Evolutionary conservation across 2,329 filamentous ascomycete species (phyloP).

Genomic region (Penicillium sp.): DNA sequence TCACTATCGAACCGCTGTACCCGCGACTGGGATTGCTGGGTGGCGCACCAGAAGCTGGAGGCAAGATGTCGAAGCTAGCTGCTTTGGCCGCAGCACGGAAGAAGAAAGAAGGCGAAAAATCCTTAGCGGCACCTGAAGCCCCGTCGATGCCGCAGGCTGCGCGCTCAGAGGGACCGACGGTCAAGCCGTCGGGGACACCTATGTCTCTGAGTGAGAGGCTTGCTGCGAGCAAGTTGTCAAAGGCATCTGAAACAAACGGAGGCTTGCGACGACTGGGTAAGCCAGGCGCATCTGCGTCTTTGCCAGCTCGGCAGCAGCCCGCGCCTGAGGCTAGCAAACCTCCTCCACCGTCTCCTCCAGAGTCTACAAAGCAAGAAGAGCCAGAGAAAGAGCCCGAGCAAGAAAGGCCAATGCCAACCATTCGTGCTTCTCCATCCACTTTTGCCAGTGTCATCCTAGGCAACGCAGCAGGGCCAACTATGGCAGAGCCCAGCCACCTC

Average conservation of each 20-base stretch:
- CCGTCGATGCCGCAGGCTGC: conserved; percentile 14
- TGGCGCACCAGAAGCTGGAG: conserved; percentile 65
- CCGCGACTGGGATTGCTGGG: conserved; percentile 74
- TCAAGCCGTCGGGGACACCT: conserved; percentile 30
- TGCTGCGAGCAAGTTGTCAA: conserved; percentile 34
- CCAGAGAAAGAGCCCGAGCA: conserved; percentile 18
- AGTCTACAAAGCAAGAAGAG: conserved; percentile 10
- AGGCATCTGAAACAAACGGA: conserved; percentile 29
- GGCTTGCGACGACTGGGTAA: conserved; percentile 29
- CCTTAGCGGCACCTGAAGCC: conserved; percentile 23
- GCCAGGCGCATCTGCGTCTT: conserved; percentile 19
- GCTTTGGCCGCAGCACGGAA: conserved; percentile 84
- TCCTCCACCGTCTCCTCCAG: conserved; percentile 9
- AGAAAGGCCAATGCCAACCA: conserved; percentile 25
- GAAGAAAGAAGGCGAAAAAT: conserved; percentile 74
- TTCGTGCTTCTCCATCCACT: conserved; percentile 54
- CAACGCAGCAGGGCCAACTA: conserved; percentile 26
- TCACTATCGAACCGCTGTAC: conserved; percentile 64
- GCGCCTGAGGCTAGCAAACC: conserved; percentile 25
- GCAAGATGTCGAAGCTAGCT: conserved; percentile 86
- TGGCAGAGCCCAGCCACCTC: conserved; percentile 41
- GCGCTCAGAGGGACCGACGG: conserved; percentile 13
- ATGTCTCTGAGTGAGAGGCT: conserved; percentile 47
- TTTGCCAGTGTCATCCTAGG: conserved; percentile 55
- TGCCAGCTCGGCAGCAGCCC: conserved; percentile 25